Base-by-base conservation (phyloP, 1,139 yeast species). In the Saccharomyces hybrid region DNA sequence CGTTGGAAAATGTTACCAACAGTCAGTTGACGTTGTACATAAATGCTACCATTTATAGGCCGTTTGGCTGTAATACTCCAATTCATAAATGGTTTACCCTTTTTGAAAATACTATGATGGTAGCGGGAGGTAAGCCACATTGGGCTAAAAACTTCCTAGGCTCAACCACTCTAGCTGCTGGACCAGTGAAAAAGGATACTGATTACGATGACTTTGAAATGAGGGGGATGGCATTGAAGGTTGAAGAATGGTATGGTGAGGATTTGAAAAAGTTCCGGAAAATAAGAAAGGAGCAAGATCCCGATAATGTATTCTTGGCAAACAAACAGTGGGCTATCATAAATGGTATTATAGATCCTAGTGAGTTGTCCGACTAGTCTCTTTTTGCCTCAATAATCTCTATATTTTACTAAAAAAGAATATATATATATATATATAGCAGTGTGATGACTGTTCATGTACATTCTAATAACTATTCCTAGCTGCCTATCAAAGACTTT, bases 101-200 rank as follows among this genome's bases (percentile, higher is more conserved):
- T n/a, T 93, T 93, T 70, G 99, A 93, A 71, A 79, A 80, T 55
- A 80, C 88, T 1, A 77, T 91, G 77, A 77, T 78, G 53, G 82
- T 80, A 38, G 91, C 86, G 25, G 91, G 88, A 46, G 99, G 99
- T 50, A 88, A 85, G 68, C 99, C 99, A 1, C 99, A 93, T 70
- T 93, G 99, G 99, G 99, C 99, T n/a, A 93, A 93, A 76, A 91
- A 91, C 72, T 93, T 90, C 69, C 78, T 90, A 60, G 97, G 97
- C 2, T 73, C 83, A 32, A 75, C 74, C 8, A 65, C 69, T 47
- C 73, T 72, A 56, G 72, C 75, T 1, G 70, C 69, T 3, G 64
- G 65, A 19, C 62, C 60, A 8, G 57, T 59, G n/a, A 66, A 68
- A 52, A 62, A 62, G 11, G 75, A 71, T 46, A 57, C 64, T 57